These are phyloP conservation scores for Microbotryum violaceum DNA, from an alignment of 1,284 basidiomycete genomes.

Conservation along the genomic window DNA sequence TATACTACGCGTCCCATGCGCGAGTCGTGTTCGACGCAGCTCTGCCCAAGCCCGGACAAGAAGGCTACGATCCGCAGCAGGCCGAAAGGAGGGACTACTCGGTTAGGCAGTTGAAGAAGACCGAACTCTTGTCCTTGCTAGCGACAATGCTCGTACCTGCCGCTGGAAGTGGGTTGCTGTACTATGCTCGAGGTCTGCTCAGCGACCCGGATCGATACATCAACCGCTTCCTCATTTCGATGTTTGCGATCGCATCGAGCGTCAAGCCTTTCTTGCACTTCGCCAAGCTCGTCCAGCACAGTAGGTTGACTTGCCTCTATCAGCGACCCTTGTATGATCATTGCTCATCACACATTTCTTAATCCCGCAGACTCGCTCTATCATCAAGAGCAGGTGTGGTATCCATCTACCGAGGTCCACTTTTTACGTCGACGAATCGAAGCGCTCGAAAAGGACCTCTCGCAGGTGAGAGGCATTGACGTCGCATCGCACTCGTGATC, in stretches of 20 bases:
- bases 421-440: slow-evolving; percentile 36
- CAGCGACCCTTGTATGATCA: too few relatives aligned
- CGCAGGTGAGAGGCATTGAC: slow-evolving; percentile 9
- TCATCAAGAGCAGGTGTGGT: slow-evolving; percentile 24
- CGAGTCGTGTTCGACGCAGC: slow-evolving; percentile 32
- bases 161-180: slow-evolving; percentile 31
- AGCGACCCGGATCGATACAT: slow-evolving; percentile 36
- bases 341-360: slow-evolving; percentile 15
- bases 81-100: slow-evolving; percentile 29
- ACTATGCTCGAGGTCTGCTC: slow-evolving; percentile 38
- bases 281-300: slow-evolving; percentile 26
- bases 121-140: slow-evolving; percentile 37
- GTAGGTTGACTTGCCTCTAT: slow-evolving; percentile 4
- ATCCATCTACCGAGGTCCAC: slow-evolving; percentile 34
- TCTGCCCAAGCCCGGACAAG: slow-evolving; percentile 7
- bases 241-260: slow-evolving; percentile 40
- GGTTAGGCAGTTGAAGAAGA: slow-evolving; percentile 36
- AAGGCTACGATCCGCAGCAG: slow-evolving; percentile 18
- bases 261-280: slow-evolving; percentile 39
- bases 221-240: slow-evolving; percentile 39
- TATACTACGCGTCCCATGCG: slow-evolving; percentile 37
- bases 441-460: slow-evolving; percentile 38
- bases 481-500: slow-evolving; percentile 32
- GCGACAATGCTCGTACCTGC: slow-evolving; percentile 38
- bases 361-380: slow-evolving; percentile 29